Evolutionary conservation across 179 eudicot genomes (phyloP), one percentile per base, ranked within the genome.

Genomic region (Heliamphora ciliata): DNA sequence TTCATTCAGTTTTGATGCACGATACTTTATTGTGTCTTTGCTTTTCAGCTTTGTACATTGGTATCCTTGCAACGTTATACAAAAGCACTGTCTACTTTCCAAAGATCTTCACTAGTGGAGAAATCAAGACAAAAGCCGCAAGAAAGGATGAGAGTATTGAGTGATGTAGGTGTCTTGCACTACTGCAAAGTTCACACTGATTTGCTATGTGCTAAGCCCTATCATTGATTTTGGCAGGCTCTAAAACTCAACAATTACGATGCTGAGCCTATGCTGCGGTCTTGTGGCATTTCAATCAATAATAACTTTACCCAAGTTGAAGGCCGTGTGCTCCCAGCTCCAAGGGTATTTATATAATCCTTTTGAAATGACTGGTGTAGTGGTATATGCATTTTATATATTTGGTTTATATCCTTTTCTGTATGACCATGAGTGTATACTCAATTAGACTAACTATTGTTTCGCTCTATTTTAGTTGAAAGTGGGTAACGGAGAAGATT

Each of bases 121-220:
- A 94, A 94, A 58, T 94, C 97, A 1, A 88, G 96, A 18, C 98
- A 94, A 70, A 94, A 94, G 86, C 98, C 98, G 0, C 93, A 90
- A 72, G 97, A 94, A 75, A 86, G 97, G 82, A 92, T 91, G 98
- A 86, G 86, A n/a, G 89, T 85, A 51, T 85, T 94, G 65, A 88
- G 87, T 55, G 88, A 92, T 85, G 98, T 94, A 82, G 67, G 90
- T 76, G 11, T 68, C 72, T 73, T 11, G 67, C 74, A 31, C 40
- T 31, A 31, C 40, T 31, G 40, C 40, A 31, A 31, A 31, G 40
- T 31, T 31, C 40, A 31, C 40, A 31, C 40, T 31, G 6, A 2
- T 75, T 7, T 24, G 18, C 18, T n/a, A 8, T 21, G 5, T 66
- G 3, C 74, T 24, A 21, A 50, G 14, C 40, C 40, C 31, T 1